Percentiles rank a stretch among this genome's conserved stretches.
phyloP scores from a whole-genome alignment of 2,329 filamentous ascomycete genomes.

The Blastomyces parvus region DNA sequence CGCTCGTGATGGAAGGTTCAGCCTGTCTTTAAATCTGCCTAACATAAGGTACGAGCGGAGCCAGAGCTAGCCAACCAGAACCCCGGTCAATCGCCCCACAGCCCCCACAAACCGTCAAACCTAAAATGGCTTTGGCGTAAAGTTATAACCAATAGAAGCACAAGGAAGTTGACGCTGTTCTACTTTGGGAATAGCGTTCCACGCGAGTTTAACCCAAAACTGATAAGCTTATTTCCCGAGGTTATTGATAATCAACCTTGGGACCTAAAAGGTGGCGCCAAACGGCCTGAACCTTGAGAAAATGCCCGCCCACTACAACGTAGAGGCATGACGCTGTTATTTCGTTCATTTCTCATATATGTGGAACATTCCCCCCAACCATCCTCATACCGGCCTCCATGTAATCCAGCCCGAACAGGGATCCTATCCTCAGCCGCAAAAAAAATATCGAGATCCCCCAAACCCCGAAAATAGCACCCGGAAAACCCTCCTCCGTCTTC shows the following conservation, averaged over 20 bases:
- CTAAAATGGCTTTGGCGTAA: background rate
- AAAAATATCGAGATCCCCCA: background rate
- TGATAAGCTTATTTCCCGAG: background rate
- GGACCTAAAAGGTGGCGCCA: background rate
- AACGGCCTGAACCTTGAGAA: background rate
- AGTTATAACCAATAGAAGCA: background rate
- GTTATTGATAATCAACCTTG: background rate
- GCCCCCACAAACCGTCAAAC: background rate
- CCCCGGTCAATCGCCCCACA: background rate
- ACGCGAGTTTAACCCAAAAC: background rate
- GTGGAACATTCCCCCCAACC: background rate
- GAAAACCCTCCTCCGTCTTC: background rate
- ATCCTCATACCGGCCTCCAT: background rate
- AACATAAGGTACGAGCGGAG: too few relatives aligned
- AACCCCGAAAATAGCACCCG: background rate
- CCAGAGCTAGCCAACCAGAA: background rate
- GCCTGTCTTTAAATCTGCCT: too few relatives aligned
- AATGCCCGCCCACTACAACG: too few relatives aligned
- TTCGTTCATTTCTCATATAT: background rate
- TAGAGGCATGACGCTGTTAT: background rate
- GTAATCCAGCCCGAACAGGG: background rate
- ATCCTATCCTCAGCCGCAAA: background rate
- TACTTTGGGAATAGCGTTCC: background rate
- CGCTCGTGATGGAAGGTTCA: too few relatives aligned
- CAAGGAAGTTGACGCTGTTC: background rate